These are phyloP conservation scores for Gyromitra esculenta DNA, from an alignment of 2,329 filamentous ascomycete species.

Conservation along the genomic window DNA sequence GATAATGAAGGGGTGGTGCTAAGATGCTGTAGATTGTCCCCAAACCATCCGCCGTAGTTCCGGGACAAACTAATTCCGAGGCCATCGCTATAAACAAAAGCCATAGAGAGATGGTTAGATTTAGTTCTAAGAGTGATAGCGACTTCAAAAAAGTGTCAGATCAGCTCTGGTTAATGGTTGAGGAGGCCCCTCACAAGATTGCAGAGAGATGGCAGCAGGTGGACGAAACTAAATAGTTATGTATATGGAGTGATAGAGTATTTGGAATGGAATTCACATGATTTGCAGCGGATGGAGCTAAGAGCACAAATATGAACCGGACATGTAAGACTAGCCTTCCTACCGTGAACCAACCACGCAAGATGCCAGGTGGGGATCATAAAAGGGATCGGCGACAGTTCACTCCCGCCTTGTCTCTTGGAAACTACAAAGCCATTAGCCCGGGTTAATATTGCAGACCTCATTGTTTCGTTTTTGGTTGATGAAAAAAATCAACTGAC, in stretches of 20 bases:
- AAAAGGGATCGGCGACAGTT: too few species aligned
- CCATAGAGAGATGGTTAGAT: slow-evolving; percentile 7
- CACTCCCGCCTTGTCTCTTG: too few species aligned
- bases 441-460: too few species aligned
- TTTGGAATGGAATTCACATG: not conserved
- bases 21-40: slow-evolving; percentile 1
- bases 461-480: too few species aligned
- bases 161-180: slow-evolving; percentile 1
- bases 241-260: not conserved
- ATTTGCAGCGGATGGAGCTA: too few species aligned
- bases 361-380: too few species aligned
- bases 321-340: too few species aligned
- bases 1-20: not conserved
- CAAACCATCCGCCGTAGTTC: not conserved
- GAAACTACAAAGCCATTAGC: too few species aligned
- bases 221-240: not conserved
- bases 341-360: too few species aligned
- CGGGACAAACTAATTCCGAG: slow-evolving; percentile 1
- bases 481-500: too few species aligned
- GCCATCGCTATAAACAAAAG: slow-evolving; percentile 1
- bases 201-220: not conserved
- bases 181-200: not conserved
- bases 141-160: slow-evolving; percentile 3
- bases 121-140: not conserved
- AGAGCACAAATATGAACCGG: too few species aligned